These are phyloP conservation scores for Annulohypoxylon nitens DNA, from an alignment of 495 filamentous ascomycete genomes.

Conservation along the genomic window DNA sequence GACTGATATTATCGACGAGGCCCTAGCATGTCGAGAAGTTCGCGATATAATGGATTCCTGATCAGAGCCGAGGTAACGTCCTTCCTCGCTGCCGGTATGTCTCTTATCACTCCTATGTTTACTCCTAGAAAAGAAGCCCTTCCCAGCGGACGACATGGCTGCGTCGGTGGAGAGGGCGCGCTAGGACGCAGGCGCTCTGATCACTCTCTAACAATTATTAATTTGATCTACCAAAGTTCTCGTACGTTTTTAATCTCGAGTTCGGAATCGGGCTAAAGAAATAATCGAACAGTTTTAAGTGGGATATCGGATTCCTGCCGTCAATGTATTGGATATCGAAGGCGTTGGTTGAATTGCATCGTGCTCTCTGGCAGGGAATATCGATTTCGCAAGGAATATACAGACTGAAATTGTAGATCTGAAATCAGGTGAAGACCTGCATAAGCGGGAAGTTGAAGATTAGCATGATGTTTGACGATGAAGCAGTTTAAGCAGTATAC, in stretches of 20 bases:
- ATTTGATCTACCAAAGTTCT: constrained; percentile 12
- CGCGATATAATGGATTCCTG: constrained; percentile 71
- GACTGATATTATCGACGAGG: constrained; percentile 79
- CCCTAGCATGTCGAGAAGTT: constrained; percentile 83
- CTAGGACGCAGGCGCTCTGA: constrained; percentile 43
- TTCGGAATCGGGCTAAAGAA: constrained; percentile 15
- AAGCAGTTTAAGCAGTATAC: constrained; percentile 28
- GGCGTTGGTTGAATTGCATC: constrained; percentile 48
- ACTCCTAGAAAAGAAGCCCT: constrained; percentile 86
- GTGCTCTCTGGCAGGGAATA: constrained; percentile 46
- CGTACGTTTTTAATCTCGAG: constrained; percentile 22
- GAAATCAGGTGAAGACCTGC: constrained; percentile 46
- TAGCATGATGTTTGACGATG: constrained; percentile 39
- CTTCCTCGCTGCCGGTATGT: constrained; percentile 64
- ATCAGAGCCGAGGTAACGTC: constrained; percentile 63
- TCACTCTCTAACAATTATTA: constrained; percentile 31
- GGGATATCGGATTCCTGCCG: constrained; percentile 47
- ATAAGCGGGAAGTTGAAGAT: constrained; percentile 35
- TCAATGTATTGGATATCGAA: constrained; percentile 50
- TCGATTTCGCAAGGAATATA: constrained; percentile 43
- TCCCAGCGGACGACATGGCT: constrained; percentile 78
- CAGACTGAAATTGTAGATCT: constrained; percentile 40
- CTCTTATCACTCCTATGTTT: constrained; percentile 80
- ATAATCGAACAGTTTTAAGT: constrained; percentile 33
- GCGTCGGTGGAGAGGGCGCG: constrained; percentile 35